Conservation (phyloP, 805 yeast species). For the Metschnikowia lachancei region DNA sequence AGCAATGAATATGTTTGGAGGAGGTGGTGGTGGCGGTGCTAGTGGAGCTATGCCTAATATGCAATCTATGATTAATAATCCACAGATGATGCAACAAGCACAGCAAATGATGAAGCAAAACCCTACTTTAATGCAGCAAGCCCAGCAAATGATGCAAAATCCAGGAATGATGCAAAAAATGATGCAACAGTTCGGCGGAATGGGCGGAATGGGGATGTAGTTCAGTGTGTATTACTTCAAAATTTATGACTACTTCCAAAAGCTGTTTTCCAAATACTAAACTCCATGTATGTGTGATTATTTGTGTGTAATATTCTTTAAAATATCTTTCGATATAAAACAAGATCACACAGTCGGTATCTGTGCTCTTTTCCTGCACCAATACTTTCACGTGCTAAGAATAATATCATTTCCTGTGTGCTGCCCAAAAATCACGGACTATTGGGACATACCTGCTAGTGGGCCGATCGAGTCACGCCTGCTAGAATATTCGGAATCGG, state of each 20-base stretch:
- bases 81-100: conserved; percentile 46
- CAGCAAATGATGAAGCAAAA: conserved; percentile 46
- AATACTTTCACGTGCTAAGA: too few relatives aligned
- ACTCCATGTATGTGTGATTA: too few relatives aligned
- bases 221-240: background rate
- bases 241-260: too few relatives aligned
- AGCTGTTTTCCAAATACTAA: too few relatives aligned
- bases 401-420: too few relatives aligned
- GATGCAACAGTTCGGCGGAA: conserved; percentile 73
- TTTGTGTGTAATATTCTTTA: too few relatives aligned
- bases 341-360: too few relatives aligned
- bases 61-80: conserved; percentile 50
- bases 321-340: too few relatives aligned
- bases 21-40: conserved; percentile 38
- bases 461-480: too few relatives aligned
- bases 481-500: too few relatives aligned
- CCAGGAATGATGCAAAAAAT: conserved; percentile 72
- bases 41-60: conserved; percentile 41
- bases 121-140: conserved; percentile 46
- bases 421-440: background rate
- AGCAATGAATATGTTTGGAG: conserved; percentile 61
- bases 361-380: too few relatives aligned
- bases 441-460: too few relatives aligned
- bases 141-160: conserved; percentile 43
- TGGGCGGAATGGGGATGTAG: conserved; percentile 26